Evolutionary conservation across 2,329 filamentous ascomycete species (phyloP).

Genomic region (Xylariaceae sp.): DNA sequence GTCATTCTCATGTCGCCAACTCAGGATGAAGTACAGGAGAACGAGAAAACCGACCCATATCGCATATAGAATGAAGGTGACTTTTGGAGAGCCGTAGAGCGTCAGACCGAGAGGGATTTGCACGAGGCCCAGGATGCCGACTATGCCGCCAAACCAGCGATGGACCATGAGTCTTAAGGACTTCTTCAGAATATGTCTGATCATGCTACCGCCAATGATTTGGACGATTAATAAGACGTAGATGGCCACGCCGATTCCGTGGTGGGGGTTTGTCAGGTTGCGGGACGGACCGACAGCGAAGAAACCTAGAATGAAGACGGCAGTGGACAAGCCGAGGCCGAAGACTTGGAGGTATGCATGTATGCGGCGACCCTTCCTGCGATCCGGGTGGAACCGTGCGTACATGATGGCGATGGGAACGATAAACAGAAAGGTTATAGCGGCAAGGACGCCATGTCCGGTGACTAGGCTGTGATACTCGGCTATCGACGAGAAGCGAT

Average conservation of each 20-base stretch:
- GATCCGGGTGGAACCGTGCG: slow-evolving; percentile 60
- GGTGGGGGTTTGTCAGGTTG: slow-evolving; percentile 74
- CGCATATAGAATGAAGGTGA: slow-evolving; percentile 79
- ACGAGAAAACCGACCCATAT: slow-evolving; percentile 70
- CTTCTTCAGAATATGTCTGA: slow-evolving; percentile 47
- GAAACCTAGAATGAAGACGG: slow-evolving; percentile 68
- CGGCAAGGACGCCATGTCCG: slow-evolving; percentile 67
- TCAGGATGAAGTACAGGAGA: slow-evolving; percentile 71
- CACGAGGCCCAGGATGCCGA: slow-evolving; percentile 74
- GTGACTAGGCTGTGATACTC: slow-evolving; percentile 67
- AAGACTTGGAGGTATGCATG: slow-evolving; percentile 72
- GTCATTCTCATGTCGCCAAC: slow-evolving; percentile 58
- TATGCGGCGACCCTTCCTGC: slow-evolving; percentile 56
- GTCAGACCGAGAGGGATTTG: slow-evolving; percentile 87
- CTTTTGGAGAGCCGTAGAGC: slow-evolving; percentile 83
- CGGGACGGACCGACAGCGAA: slow-evolving; percentile 70
- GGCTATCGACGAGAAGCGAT: slow-evolving; percentile 63
- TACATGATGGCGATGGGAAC: slow-evolving; percentile 69
- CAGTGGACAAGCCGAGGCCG: slow-evolving; percentile 61
- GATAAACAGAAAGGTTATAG: slow-evolving; percentile 67
- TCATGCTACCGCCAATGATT: slow-evolving; percentile 60
- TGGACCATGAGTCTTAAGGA: slow-evolving; percentile 62
- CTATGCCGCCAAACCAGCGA: slow-evolving; percentile 75
- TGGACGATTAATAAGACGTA: slow-evolving; percentile 69
- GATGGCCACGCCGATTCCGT: slow-evolving; percentile 75